Percentiles rank a stretch among this genome's conserved stretches.
phyloP scores from a whole-genome alignment of 495 filamentous ascomycete species.

The Lasiosphaeris hirsuta region DNA sequence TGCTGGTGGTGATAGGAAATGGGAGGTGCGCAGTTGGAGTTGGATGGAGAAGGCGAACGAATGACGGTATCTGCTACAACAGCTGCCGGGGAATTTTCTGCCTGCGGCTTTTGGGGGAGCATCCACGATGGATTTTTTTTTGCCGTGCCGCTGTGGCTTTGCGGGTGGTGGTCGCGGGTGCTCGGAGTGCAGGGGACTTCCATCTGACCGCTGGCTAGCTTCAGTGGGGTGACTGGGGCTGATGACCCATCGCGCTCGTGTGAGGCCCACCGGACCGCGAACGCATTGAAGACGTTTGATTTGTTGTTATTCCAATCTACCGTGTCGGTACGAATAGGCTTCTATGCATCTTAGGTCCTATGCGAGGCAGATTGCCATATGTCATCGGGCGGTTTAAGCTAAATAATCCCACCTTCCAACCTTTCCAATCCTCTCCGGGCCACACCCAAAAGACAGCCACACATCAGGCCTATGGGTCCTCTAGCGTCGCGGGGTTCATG shows the following conservation, averaged over 20 bases:
- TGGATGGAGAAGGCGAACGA: constrained; percentile 3
- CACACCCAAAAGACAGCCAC: too few species aligned
- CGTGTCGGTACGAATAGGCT: too few species aligned
- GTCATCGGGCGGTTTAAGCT: too few species aligned
- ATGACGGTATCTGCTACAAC: constrained; percentile 3
- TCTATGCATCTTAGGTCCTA: too few species aligned
- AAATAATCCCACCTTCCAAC: too few species aligned
- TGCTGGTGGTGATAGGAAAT: background rate
- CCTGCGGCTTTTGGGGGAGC: background rate
- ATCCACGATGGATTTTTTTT: constrained; percentile 5
- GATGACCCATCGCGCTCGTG: background rate
- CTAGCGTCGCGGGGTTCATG: too few species aligned
- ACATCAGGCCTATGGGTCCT: too few species aligned
- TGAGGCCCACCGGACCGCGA: background rate
- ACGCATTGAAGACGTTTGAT: background rate
- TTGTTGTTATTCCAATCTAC: background rate
- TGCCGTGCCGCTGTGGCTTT: background rate
- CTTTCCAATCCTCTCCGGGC: too few species aligned
- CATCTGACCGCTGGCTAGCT: background rate
- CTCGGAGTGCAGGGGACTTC: background rate
- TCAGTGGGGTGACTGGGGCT: background rate
- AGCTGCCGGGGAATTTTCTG: constrained; percentile 1
- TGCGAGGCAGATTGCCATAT: too few species aligned
- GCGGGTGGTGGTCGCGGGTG: too few species aligned
- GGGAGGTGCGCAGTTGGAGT: background rate